Percentiles rank a stretch among this genome's conserved stretches.
phyloP scores from a whole-genome alignment of 2,329 filamentous ascomycete genomes.

The Trichoderma cornu-damae region DNA sequence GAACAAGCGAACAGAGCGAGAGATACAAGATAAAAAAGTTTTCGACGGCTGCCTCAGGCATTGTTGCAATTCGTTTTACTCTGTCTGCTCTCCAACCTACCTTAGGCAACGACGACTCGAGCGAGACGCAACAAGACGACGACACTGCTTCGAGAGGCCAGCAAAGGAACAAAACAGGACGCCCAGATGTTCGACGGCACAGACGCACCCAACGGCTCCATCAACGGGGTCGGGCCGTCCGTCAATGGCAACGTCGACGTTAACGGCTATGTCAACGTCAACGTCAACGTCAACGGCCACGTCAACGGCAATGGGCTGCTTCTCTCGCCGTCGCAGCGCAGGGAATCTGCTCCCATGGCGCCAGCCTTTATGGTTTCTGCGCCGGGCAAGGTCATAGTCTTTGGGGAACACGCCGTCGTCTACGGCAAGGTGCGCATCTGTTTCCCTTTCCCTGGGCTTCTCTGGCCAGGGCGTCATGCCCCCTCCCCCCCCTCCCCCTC shows the following conservation, averaged over 20 bases:
- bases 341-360: constrained; percentile 62
- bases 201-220: constrained; percentile 25
- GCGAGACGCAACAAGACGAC: not conserved
- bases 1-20: too few relatives aligned
- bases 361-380: constrained; percentile 97
- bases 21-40: too few relatives aligned
- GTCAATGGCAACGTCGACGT: too few relatives aligned
- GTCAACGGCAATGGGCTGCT: constrained; percentile 22
- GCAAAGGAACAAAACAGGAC: too few relatives aligned
- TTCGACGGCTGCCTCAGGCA: too few relatives aligned
- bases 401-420: constrained; percentile 96
- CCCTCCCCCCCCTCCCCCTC: too few relatives aligned
- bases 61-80: too few relatives aligned
- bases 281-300: constrained; percentile 23
- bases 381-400: constrained; percentile 96
- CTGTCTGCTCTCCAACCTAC: too few relatives aligned
- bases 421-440: constrained; percentile 69
- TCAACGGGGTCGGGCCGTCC: constrained; percentile 24
- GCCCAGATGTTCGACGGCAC: constrained; percentile 21
- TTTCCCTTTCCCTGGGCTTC: not conserved
- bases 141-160: too few relatives aligned
- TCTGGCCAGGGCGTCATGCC: too few relatives aligned
- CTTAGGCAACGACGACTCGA: too few relatives aligned
- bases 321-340: constrained; percentile 45
- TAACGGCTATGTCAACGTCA: too few relatives aligned